A percentile compares a stretch with the other conserved stretches of the same genome.
Evolutionary conservation across 805 yeast species (phyloP).

Genomic region (Starmerella vitae): DNA sequence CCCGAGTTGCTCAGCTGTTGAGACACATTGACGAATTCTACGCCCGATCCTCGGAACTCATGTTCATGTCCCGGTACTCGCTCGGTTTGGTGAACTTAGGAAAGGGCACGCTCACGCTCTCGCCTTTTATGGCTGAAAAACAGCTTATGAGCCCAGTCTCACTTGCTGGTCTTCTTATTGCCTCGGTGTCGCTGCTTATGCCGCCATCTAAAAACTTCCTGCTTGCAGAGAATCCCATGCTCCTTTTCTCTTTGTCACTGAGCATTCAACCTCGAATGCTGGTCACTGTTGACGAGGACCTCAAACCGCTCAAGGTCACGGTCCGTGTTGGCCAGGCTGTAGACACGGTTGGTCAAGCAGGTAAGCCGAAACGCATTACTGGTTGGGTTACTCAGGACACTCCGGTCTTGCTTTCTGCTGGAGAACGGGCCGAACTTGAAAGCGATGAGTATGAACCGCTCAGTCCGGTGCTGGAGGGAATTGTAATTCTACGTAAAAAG

Average conservation of each 20-base stretch:
- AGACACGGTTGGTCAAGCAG: constrained; percentile 97
- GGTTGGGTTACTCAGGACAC: constrained; percentile 99
- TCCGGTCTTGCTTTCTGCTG: constrained; percentile 83
- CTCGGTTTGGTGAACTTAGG: constrained; percentile 93
- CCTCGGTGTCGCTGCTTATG: constrained; percentile 68
- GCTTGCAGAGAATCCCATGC: constrained; percentile 56
- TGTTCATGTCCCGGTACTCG: constrained; percentile 85
- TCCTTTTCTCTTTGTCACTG: constrained; percentile 73
- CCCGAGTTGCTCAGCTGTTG: constrained; percentile 88
- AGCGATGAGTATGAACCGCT: constrained; percentile 82
- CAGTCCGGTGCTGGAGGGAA: constrained; percentile 75
- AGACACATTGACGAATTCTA: constrained; percentile 92
- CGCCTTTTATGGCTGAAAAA: constrained; percentile 82
- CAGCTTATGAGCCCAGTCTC: constrained; percentile 77
- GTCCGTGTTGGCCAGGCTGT: constrained; percentile 99
- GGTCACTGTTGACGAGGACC: constrained; percentile 79
- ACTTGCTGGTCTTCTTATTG: constrained; percentile 76
- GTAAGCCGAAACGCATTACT: constrained; percentile 95
- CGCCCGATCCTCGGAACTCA: constrained; percentile 73
- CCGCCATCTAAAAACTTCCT: constrained; percentile 57
- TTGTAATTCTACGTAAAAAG: constrained; percentile 81
- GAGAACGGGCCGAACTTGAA: constrained; percentile 95
- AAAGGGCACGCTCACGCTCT: constrained; percentile 83
- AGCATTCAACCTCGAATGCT: constrained; percentile 89
- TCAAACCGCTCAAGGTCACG: constrained; percentile 84